phyloP scores from a whole-genome alignment of 345 rosid genomes.

The Lepidium africanum region DNA sequence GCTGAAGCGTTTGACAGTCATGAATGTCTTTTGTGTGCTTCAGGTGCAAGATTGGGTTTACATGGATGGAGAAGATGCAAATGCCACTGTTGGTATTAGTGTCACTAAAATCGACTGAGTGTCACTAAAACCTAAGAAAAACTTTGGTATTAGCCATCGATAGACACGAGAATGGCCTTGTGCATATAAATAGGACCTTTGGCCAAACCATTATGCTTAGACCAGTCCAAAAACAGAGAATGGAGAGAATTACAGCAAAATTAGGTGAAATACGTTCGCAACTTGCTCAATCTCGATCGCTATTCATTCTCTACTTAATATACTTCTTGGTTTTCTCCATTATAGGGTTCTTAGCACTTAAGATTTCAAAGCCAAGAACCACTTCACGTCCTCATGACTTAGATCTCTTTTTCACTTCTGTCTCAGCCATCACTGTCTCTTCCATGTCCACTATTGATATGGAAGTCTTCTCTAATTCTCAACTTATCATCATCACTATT shows the following conservation, averaged over 20 bases:
- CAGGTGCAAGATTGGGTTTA: too few relatives aligned
- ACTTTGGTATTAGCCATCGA: neutral
- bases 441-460: conserved; percentile 76
- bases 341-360: conserved; percentile 33
- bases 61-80: too few relatives aligned
- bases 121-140: too few relatives aligned
- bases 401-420: conserved; percentile 67
- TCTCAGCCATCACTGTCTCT: conserved; percentile 58
- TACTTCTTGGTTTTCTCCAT: conserved; percentile 37
- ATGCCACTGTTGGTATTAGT: too few relatives aligned
- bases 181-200: neutral
- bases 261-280: neutral
- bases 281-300: neutral
- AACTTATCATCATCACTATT: conserved; percentile 45
- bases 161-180: neutral
- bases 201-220: neutral
- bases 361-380: conserved; percentile 34
- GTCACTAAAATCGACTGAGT: neutral
- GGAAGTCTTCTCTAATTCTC: conserved; percentile 69
- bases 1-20: too few relatives aligned
- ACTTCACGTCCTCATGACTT: conserved; percentile 27
- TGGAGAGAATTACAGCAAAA: conserved; percentile 1
- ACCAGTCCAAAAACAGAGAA: neutral
- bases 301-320: conserved; percentile 33
- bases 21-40: too few relatives aligned